Conservation (phyloP, 1,284 basidiomycete species). For the Rhodotorula sp. region DNA sequence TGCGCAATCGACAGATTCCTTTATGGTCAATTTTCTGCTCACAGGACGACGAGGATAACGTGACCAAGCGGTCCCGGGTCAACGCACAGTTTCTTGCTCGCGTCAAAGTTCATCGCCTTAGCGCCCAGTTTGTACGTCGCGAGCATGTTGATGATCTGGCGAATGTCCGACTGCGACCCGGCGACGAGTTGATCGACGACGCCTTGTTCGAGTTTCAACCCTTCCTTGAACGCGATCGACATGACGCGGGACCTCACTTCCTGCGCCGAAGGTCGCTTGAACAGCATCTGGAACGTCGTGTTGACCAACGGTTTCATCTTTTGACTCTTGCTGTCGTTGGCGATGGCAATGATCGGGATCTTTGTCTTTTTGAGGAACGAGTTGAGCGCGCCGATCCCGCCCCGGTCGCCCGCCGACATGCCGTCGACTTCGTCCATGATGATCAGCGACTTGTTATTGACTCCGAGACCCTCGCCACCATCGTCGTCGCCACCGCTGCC, state of each 20-base stretch:
- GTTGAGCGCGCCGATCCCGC: constrained; percentile 90
- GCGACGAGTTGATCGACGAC: constrained; percentile 88
- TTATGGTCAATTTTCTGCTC: not conserved
- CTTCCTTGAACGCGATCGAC: constrained; percentile 80
- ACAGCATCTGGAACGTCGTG: constrained; percentile 69
- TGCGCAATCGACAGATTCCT: too few species aligned
- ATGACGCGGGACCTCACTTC: constrained; percentile 80
- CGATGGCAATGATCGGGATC: constrained; percentile 97
- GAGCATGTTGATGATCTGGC: constrained; percentile 95
- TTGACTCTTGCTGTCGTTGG: constrained; percentile 79
- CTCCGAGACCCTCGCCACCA: constrained; percentile 51
- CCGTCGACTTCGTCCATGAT: constrained; percentile 99
- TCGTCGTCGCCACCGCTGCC: constrained; percentile 41
- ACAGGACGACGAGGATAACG: not conserved
- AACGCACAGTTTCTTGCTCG: constrained; percentile 79
- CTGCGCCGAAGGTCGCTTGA: constrained; percentile 67
- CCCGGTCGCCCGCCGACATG: constrained; percentile 92
- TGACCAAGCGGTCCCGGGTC: too few species aligned
- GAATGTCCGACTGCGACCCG: constrained; percentile 89
- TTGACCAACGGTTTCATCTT: constrained; percentile 84
- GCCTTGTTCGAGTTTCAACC: constrained; percentile 82
- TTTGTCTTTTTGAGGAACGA: constrained; percentile 90
- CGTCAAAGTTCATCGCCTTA: constrained; percentile 80
- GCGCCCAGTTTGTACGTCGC: constrained; percentile 85
- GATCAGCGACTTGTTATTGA: constrained; percentile 78